These are phyloP conservation scores for Penicillium argentinense DNA, from an alignment of 495 filamentous ascomycete genomes.

Conservation along the genomic window DNA sequence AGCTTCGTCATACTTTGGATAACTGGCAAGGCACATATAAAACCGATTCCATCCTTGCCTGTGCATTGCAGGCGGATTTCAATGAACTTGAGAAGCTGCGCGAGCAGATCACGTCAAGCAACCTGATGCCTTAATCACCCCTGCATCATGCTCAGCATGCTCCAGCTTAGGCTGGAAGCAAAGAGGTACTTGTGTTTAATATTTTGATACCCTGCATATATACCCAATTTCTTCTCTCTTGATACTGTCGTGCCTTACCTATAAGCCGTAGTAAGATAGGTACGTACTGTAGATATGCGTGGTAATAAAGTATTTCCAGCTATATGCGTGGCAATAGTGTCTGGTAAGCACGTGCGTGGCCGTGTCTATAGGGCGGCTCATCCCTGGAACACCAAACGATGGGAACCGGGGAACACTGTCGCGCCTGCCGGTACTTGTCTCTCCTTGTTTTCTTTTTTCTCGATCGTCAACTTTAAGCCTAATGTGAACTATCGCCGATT, in stretches of 20 bases:
- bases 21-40: conserved; percentile 15
- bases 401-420: not conserved
- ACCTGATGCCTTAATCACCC: too few species aligned
- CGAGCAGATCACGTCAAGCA: conserved; percentile 4
- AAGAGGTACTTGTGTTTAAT: not conserved
- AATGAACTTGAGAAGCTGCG: conserved; percentile 27
- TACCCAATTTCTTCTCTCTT: not conserved
- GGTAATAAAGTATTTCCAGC: not conserved
- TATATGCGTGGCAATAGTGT: not conserved
- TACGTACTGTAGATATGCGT: not conserved
- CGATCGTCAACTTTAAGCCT: not conserved
- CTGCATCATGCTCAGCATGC: too few species aligned
- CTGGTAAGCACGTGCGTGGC: not conserved
- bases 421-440: not conserved
- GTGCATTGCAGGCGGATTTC: conserved; percentile 37
- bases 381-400: not conserved
- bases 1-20: conserved; percentile 20
- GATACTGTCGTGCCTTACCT: not conserved
- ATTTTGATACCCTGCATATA: conserved; percentile 1
- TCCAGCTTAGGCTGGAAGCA: too few species aligned
- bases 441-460: not conserved
- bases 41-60: conserved; percentile 24
- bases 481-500: not conserved
- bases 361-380: not conserved
- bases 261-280: too few species aligned